phyloP scores from a whole-genome alignment of 2,329 filamentous ascomycete species.

The Tothia fuscella region DNA sequence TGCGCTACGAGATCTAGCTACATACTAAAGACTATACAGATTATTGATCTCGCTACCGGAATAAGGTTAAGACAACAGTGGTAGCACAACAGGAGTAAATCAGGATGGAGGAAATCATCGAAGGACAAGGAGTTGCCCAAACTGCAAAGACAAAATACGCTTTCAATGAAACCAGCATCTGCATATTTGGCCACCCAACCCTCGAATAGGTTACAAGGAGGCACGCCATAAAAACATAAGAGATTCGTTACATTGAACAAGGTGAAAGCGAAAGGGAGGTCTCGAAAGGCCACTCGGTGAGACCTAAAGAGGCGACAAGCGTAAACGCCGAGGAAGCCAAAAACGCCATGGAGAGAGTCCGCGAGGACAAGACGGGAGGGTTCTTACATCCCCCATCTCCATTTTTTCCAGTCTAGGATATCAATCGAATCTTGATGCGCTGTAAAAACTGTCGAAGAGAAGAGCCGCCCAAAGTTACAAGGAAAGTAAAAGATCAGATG shows the following conservation, averaged over 20 bases:
- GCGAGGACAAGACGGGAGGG: slow-evolving; percentile 5
- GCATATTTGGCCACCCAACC: neutral
- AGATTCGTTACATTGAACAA: neutral
- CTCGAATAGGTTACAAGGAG: too few relatives aligned
- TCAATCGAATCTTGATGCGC: slow-evolving; percentile 2
- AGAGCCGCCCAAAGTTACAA: neutral
- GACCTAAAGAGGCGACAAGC: slow-evolving; percentile 1
- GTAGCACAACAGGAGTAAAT: too few relatives aligned
- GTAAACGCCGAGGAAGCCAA: neutral
- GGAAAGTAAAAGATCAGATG: neutral
- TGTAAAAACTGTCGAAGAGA: neutral
- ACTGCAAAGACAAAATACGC: neutral
- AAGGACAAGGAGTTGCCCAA: neutral
- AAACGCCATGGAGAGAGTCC: slow-evolving; percentile 2
- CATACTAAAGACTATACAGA: too few relatives aligned
- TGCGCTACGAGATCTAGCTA: too few relatives aligned
- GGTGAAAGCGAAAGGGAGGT: neutral
- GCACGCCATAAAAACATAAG: neutral
- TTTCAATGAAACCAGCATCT: neutral
- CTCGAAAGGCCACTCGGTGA: slow-evolving; percentile 3
- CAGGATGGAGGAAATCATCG: too few relatives aligned
- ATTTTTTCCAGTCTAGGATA: slow-evolving; percentile 5
- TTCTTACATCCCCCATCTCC: slow-evolving; percentile 1
- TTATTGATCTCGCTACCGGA: neutral
- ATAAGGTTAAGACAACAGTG: neutral